phyloP scores from a whole-genome alignment of 1,284 basidiomycete species.

The Ceratobasidium sp. region DNA sequence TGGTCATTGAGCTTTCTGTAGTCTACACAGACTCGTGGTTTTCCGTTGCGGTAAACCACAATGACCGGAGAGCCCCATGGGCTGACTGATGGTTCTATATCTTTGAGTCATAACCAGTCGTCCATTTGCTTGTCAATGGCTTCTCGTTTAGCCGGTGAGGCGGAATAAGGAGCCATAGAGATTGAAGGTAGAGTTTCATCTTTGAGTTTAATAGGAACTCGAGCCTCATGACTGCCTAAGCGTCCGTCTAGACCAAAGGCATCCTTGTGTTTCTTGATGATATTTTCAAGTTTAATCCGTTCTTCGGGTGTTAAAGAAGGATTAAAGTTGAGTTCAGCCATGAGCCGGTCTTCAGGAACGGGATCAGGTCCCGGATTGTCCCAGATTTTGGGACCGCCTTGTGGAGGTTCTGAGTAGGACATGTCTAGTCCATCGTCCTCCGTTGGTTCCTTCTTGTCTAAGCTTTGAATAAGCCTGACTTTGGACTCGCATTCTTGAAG shows the following conservation, averaged over 20 bases:
- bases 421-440: too few relatives aligned
- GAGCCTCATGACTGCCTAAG: slow-evolving; percentile 51
- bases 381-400: too few relatives aligned
- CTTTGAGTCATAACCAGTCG: slow-evolving; percentile 54
- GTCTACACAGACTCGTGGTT: slow-evolving; percentile 57
- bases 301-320: neutral
- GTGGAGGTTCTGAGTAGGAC: too few relatives aligned
- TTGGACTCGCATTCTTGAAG: too few relatives aligned
- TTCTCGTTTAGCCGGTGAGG: slow-evolving; percentile 57
- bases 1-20: slow-evolving; percentile 57
- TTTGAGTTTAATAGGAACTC: slow-evolving; percentile 49
- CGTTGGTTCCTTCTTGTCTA: too few relatives aligned
- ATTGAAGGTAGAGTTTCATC: slow-evolving; percentile 50
- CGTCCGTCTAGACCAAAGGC: slow-evolving; percentile 55
- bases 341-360: too few relatives aligned
- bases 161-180: slow-evolving; percentile 51
- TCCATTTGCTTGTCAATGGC: slow-evolving; percentile 58
- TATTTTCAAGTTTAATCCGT: slow-evolving; percentile 43
- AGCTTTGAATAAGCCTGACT: too few relatives aligned
- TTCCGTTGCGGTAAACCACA: slow-evolving; percentile 57
- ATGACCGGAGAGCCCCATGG: slow-evolving; percentile 59
- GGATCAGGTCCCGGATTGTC: too few relatives aligned
- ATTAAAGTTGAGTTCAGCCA: too few relatives aligned
- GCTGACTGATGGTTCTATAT: slow-evolving; percentile 58
- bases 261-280: slow-evolving; percentile 24